Percentiles rank a stretch among this genome's conserved stretches.
phyloP scores from a whole-genome alignment of 1,139 yeast species.

The Blastobotrys buckinghamii region DNA sequence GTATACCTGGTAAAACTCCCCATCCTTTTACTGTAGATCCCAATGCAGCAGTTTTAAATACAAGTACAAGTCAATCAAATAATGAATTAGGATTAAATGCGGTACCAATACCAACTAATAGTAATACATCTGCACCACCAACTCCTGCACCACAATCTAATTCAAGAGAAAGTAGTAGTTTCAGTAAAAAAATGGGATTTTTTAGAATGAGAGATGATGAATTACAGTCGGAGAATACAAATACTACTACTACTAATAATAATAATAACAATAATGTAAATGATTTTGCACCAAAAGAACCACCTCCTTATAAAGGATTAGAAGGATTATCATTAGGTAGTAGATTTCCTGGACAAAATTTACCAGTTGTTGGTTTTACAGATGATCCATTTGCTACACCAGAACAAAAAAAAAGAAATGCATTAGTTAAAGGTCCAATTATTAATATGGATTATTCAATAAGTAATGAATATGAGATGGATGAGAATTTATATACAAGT shows the following conservation, averaged over 20 bases:
- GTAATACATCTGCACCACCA: background rate
- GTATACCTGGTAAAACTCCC: slow-evolving; percentile 31
- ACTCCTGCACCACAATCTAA: slow-evolving; percentile 1
- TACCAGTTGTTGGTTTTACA: slow-evolving; percentile 44
- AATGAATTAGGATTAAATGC: slow-evolving; percentile 14
- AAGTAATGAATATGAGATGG: slow-evolving; percentile 41
- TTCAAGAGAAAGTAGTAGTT: background rate
- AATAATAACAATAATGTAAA: too few species aligned
- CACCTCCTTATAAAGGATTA: slow-evolving; percentile 27
- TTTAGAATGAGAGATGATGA: slow-evolving; percentile 8
- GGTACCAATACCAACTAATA: slow-evolving; percentile 6
- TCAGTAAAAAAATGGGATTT: slow-evolving; percentile 14
- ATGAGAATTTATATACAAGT: slow-evolving; percentile 59
- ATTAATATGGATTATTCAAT: slow-evolving; percentile 69
- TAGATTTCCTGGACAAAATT: slow-evolving; percentile 34
- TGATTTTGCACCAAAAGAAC: slow-evolving; percentile 5
- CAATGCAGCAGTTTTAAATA: slow-evolving; percentile 20
- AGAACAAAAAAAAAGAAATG: slow-evolving; percentile 76
- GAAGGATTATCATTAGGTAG: slow-evolving; percentile 29
- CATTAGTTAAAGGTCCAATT: slow-evolving; percentile 78
- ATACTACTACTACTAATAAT: background rate
- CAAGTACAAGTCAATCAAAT: slow-evolving; percentile 13
- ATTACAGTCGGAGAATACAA: background rate
- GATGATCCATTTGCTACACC: slow-evolving; percentile 52
- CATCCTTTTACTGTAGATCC: slow-evolving; percentile 35